Percentiles rank a stretch among this genome's conserved stretches.
Conservation (phyloP, 1,284 basidiomycete species). For the Apiotrichum brassicae region DNA sequence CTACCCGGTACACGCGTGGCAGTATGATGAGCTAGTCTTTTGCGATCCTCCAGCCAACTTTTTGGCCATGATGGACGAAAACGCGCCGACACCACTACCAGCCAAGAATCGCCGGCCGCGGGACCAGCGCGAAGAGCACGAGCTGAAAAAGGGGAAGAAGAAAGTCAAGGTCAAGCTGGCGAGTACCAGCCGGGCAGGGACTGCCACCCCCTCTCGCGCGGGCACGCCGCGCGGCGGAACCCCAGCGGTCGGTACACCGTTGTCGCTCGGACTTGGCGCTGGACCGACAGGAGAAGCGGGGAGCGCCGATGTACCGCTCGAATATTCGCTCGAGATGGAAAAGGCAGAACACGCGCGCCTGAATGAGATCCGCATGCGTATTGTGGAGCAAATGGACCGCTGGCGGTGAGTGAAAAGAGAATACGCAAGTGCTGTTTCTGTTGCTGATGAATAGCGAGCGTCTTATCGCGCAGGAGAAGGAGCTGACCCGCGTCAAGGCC, state of each 20-base stretch:
- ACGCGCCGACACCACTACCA: constrained; percentile 78
- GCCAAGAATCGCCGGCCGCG: constrained; percentile 52
- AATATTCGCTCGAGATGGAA: constrained; percentile 77
- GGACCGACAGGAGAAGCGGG: constrained; percentile 39
- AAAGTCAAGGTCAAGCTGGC: constrained; percentile 3
- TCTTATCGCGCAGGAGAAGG: constrained; percentile 54
- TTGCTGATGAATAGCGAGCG: constrained; percentile 24
- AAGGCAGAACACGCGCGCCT: constrained; percentile 74
- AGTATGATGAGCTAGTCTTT: constrained; percentile 98
- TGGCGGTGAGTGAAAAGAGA: constrained; percentile 38
- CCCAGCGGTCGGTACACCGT: constrained; percentile 22
- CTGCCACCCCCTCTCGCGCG: constrained; percentile 5
- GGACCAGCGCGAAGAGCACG: constrained; percentile 34
- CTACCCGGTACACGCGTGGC: constrained; percentile 84
- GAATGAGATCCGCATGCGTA: constrained; percentile 65
- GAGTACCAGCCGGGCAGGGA: constrained; percentile 7
- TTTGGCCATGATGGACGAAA: constrained; percentile 69
- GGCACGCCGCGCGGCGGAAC: constrained; percentile 12
- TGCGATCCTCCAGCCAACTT: constrained; percentile 87
- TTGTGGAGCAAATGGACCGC: constrained; percentile 50
- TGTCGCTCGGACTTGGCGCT: constrained; percentile 31
- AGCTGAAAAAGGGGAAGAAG: constrained; percentile 33
- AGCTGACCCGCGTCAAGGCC: constrained; percentile 22
- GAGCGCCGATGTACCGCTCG: constrained; percentile 53
- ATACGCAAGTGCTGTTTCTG: not conserved